Evolutionary conservation across 805 yeast species (phyloP), one percentile per base, ranked within the genome.

Genomic region (Metschnikowia baotianmanensis): DNA sequence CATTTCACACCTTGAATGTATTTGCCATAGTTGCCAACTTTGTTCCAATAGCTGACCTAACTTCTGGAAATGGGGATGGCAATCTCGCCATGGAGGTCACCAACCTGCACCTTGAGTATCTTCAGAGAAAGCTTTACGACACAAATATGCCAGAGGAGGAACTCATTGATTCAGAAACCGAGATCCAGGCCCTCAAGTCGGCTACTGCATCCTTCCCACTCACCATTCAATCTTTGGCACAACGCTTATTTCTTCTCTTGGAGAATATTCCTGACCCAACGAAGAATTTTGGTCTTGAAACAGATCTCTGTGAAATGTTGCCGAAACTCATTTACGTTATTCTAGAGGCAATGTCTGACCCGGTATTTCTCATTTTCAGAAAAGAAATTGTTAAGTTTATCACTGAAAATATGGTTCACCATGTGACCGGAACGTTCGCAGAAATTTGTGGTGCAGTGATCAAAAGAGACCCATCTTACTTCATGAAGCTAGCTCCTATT

Each of bases 371-470:
- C 1, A 51, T 60, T 6, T 67, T 81, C 39, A 64, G 76, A 4
- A 67, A 69, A 12, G 63, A 65, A 21, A 68, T 82, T 40, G 72
- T 77, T 37, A 77, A 77, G 1, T 83, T 82, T 43, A 71, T 87
- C 20, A 69, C 76, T 16, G 77, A 76, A 13, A 79, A 80, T 50
- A 78, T 80, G 3, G 62, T 73, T 27, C 79, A 78, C 47, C 67
- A 85, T 0, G 77, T 80, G 25, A 78, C 82, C 1, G 83, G 83
- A 36, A 74, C 84, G 0, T 72, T 82, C 21, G 86, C 89, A 1
- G 83, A 81, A 29, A 76, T 90, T 3, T 72, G 87, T 36, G 91
- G 90, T 7, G 74, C 83, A 0, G 61, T 91, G 32, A 79, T 85
- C 3, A 79, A 81, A 46, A 75, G 87, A 31, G 79, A 82, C 34